Base-by-base conservation (phyloP, 305 asterid species). In the Salvia sclarea region DNA sequence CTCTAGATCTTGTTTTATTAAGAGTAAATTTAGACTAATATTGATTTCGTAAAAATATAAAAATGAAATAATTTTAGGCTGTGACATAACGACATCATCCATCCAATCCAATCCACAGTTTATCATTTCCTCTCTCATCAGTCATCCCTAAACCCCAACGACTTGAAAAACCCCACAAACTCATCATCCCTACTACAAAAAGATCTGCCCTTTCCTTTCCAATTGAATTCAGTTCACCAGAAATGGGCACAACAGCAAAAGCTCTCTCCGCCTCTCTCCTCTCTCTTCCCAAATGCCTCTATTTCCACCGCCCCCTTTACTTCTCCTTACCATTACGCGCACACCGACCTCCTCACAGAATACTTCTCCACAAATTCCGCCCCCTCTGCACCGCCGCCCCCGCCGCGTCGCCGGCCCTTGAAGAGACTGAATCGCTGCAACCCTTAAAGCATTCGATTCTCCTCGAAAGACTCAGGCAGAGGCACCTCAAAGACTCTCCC, bases 391-490 rank as follows among this genome's bases (percentile, higher is more conserved):
- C 89, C 61, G 66, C 84, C 60, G 53, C 81, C 59, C 7, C 82
- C 61, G 58, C 87, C 45, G 6, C 85, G 8, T 73, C 66, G 17
- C 14, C 86, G 10, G 79, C 58, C 50, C 4, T 66, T 13, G 78
- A 61, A 9, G 86, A 83, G 33, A 24, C 69, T 4, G 80, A 77
- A 30, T 28, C 83, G 9, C 64, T 85, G 18, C 82, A 87, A 38
- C 88, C 96, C 57, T 8, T 80, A n/a, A 94, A 87, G 76, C 98
- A 91, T 79, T 85, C 96, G 2, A 83, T 91, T 69, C 91, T 94
- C 6, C 43, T 94, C 38, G 96, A 94, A 75, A 82, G 90, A 48
- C 88, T 94, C 65, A 77, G 99, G 79, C 81, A 83, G 66, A 85
- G 98, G 73, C 97, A 94, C 79, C 93, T 91, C 50, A 94, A 89